Evolutionary conservation across 2,329 filamentous ascomycete genomes (phyloP), one percentile per base, ranked within the genome.

Genomic region (Berkeleyomyces basicola): DNA sequence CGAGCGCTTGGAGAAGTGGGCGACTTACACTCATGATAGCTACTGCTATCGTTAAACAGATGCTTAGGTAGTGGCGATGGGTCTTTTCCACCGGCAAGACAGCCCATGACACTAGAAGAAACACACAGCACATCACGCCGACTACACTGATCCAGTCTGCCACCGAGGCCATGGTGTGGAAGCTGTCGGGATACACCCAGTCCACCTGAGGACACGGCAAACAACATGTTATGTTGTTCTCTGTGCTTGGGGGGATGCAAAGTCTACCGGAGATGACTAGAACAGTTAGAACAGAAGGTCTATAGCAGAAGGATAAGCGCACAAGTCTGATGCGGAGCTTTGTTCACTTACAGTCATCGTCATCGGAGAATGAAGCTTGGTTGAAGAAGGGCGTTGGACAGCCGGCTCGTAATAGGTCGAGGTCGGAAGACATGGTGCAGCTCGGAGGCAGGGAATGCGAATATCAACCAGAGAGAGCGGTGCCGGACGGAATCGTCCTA

Each of bases 1-100:
- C n/a, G 44, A n/a, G 44, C 44, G 31, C 44, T 6, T 4, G 43
- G 11, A 23, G 16, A 5, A 46, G 39, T 42, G 7, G 31, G 39
- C 36, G 51, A 44, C 87, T 77, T 75, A 90, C 88, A 71, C 87
- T 87, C 80, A 97, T 88, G 63, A 92, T 77, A 49, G 86, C 75
- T 47, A 92, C 83, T 3, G 83, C 88, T 53, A 88, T 73, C 4
- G 88, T 87, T 60, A 97, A 77, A 71, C 90, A 93, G 67, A 96
- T 86, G 70, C 88, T 96, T 44, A 99, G 78, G 70, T 97, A 97
- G 72, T 99, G 93, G 61, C 91, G 84, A 70, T 90, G 84, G 5
- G 93, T 96, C 76, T 89, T 92, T 68, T 95, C 90, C 33, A 89
- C 83, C 0, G 93, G 91, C 31, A 99, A 77, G 11, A 86, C 78